Evolutionary conservation across 805 yeast species (phyloP).

Genomic region (Sugiyamaella marilandica): DNA sequence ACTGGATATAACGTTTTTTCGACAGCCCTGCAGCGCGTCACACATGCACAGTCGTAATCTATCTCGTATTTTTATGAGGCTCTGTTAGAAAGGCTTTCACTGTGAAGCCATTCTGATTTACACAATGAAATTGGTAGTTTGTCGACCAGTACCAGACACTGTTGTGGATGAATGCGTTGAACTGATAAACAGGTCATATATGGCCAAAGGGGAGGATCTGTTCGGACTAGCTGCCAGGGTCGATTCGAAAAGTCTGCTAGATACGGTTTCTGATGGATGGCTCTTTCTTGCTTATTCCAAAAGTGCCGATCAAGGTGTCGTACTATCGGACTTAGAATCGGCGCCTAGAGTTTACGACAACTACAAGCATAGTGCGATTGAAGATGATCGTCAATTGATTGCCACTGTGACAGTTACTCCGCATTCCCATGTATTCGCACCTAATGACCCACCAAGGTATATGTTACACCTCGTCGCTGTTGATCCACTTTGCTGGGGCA

Average conservation of each 20-base stretch:
- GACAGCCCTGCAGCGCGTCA: too few species aligned
- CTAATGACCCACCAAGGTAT: neutral
- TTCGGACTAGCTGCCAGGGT: neutral
- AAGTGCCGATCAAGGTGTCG: neutral
- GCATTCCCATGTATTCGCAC: neutral
- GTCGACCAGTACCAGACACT: neutral
- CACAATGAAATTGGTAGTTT: neutral
- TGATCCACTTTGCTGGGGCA: conserved; percentile 2
- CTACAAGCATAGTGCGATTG: neutral
- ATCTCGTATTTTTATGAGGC: too few species aligned
- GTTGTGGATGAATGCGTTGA: neutral
- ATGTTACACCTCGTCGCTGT: conserved; percentile 7
- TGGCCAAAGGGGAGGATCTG: neutral
- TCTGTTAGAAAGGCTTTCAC: too few species aligned
- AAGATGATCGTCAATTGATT: neutral
- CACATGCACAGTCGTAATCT: too few species aligned
- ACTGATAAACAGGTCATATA: neutral
- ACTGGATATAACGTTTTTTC: too few species aligned
- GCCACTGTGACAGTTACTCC: neutral
- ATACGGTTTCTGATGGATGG: neutral
- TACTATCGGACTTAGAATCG: neutral
- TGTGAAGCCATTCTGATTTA: too few species aligned
- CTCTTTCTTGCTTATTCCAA: neutral
- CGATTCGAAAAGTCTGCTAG: neutral
- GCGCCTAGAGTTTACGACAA: neutral